Evolutionary conservation across 768 basidiomycete genomes (phyloP).

Genomic region (Ramaria sp.): DNA sequence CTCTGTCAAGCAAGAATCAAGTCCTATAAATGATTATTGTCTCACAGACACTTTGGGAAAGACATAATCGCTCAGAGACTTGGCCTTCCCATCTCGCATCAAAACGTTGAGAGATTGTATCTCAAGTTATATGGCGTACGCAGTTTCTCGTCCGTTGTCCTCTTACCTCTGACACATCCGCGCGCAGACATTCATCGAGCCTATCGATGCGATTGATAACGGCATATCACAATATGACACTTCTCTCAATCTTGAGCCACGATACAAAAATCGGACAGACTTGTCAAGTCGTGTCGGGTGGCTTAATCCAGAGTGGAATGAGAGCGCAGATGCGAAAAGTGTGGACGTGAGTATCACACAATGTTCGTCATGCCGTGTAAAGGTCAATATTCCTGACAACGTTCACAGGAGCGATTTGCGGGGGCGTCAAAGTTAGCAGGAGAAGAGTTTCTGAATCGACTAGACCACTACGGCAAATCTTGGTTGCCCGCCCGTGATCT

Average conservation of each 20-base stretch:
- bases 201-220: conserved; percentile 91
- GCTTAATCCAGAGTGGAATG: conserved; percentile 92
- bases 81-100: conserved; percentile 40
- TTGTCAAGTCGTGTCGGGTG: conserved; percentile 72
- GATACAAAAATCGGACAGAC: conserved; percentile 73
- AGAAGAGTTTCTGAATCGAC: conserved; percentile 66
- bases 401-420: conserved; percentile 52
- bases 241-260: conserved; percentile 39
- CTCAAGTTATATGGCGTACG: conserved; percentile 78
- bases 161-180: conserved; percentile 1
- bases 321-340: conserved; percentile 48
- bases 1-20: neutral
- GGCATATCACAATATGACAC: conserved; percentile 75
- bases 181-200: conserved; percentile 81
- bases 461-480: conserved; percentile 76
- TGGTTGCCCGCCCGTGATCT: conserved; percentile 90
- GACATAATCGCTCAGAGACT: conserved; percentile 66
- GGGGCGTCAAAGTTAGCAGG: conserved; percentile 79
- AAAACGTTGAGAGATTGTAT: conserved; percentile 68
- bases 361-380: neutral
- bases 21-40: too few species aligned
- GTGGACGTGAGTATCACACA: conserved; percentile 52
- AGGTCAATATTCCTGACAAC: neutral
- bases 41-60: conserved; percentile 74
- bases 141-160: neutral